A percentile compares a stretch with the other conserved stretches of the same genome.
Conservation (phyloP, 176 grass and related monocot genomes). For the Elaeis guineensis region DNA sequence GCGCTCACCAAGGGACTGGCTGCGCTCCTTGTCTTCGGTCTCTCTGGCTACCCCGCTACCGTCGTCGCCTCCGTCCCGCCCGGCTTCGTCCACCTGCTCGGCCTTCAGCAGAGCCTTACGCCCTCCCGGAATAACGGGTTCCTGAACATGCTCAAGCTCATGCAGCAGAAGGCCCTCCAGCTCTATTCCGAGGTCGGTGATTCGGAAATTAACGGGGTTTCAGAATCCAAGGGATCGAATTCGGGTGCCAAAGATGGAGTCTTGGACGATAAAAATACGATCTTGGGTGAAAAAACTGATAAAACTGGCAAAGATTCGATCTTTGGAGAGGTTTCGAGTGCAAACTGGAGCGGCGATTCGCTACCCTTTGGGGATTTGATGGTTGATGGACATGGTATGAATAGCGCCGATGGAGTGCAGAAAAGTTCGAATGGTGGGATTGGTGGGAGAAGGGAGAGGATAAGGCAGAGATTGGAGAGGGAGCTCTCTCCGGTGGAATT, state of each 20-base stretch:
- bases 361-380: too few relatives aligned
- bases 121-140: conserved; percentile 69
- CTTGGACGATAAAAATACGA: conserved; percentile 5
- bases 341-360: conserved; percentile 11
- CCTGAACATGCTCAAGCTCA: conserved; percentile 81
- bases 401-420: not conserved
- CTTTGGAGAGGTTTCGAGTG: conserved; percentile 1
- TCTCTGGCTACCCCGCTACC: conserved; percentile 46
- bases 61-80: conserved; percentile 42
- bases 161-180: conserved; percentile 78
- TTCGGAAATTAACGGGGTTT: too few relatives aligned
- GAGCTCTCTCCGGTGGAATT: conserved; percentile 41
- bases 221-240: not conserved
- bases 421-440: conserved; percentile 13
- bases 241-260: not conserved
- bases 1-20: conserved; percentile 83
- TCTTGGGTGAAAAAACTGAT: not conserved
- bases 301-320: conserved; percentile 9
- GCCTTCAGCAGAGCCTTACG: conserved; percentile 71
- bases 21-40: conserved; percentile 68
- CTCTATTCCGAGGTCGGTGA: conserved; percentile 5
- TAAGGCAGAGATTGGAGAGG: conserved; percentile 35
- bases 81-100: conserved; percentile 64
- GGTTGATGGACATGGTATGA: not conserved
- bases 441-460: conserved; percentile 56